Evolutionary conservation across 1,284 basidiomycete genomes (phyloP).

Genomic region (Lignosus rhinocerotis): DNA sequence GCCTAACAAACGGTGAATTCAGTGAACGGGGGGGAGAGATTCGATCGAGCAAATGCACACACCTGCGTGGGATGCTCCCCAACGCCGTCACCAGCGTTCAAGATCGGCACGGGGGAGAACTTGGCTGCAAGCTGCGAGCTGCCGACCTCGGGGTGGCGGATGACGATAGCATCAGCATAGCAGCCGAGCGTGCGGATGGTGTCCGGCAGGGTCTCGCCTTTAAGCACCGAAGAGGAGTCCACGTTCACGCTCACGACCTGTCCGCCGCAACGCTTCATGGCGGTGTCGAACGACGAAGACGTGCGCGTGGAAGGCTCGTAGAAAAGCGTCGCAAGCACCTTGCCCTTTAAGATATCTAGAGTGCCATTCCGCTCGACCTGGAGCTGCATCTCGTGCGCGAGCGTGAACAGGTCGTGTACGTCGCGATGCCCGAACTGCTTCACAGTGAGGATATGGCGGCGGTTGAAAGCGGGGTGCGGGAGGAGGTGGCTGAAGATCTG

Average conservation of each 20-base stretch:
- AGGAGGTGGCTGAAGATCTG: slow-evolving; percentile 42
- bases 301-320: slow-evolving; percentile 98
- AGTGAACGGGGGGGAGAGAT: too few relatives aligned
- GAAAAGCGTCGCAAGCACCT: slow-evolving; percentile 93
- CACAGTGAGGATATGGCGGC: slow-evolving; percentile 92
- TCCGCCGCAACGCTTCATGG: slow-evolving; percentile 98
- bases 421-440: slow-evolving; percentile 93
- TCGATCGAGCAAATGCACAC: slow-evolving; percentile 19
- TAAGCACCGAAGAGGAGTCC: slow-evolving; percentile 86
- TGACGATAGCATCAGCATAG: slow-evolving; percentile 94
- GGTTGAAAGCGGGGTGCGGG: slow-evolving; percentile 73
- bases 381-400: slow-evolving; percentile 96
- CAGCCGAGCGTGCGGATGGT: slow-evolving; percentile 95
- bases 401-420: slow-evolving; percentile 90
- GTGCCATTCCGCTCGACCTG: slow-evolving; percentile 92
- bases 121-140: slow-evolving; percentile 91
- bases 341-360: slow-evolving; percentile 89
- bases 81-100: slow-evolving; percentile 97
- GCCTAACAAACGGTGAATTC: slow-evolving; percentile 48
- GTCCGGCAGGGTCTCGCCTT: slow-evolving; percentile 94
- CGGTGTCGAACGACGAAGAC: slow-evolving; percentile 96
- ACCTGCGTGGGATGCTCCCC: slow-evolving; percentile 98
- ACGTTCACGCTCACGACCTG: slow-evolving; percentile 87
- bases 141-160: slow-evolving; percentile 93
- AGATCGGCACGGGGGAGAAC: slow-evolving; percentile 91